Evolutionary conservation across 106 monocot species (phyloP).

Genomic region (Amphibolis antarctica): DNA sequence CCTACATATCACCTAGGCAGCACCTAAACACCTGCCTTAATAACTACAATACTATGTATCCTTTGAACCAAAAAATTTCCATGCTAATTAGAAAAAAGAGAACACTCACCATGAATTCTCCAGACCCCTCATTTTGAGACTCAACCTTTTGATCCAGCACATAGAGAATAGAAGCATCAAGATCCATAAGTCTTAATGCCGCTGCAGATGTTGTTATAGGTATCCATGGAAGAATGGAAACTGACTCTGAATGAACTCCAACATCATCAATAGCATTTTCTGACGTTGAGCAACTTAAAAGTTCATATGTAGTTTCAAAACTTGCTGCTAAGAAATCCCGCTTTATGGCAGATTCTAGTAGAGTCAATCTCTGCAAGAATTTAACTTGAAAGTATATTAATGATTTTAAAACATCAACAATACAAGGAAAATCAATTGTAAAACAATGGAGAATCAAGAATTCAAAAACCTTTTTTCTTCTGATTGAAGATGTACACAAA

Average conservation of each 20-base stretch:
- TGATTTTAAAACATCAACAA: neutral
- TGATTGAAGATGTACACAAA: neutral
- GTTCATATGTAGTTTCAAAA: conserved; percentile 75
- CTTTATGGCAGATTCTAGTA: conserved; percentile 70
- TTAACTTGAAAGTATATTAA: neutral
- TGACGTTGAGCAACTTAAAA: conserved; percentile 27
- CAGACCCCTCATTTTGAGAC: conserved; percentile 30
- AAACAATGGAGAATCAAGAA: neutral
- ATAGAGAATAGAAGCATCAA: conserved; percentile 80
- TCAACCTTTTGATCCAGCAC: conserved; percentile 48
- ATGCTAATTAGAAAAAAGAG: neutral
- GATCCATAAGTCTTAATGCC: conserved; percentile 62
- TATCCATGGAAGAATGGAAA: conserved; percentile 74
- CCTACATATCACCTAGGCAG: no score
- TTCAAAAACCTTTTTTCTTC: neutral
- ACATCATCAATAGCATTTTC: conserved; percentile 9
- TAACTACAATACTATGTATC: no score
- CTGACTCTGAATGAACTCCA: conserved; percentile 27
- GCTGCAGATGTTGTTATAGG: conserved; percentile 67
- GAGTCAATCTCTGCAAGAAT: conserved; percentile 54
- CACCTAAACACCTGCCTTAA: no score
- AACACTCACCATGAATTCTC: conserved; percentile 49
- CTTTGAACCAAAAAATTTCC: neutral
- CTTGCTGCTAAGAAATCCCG: conserved; percentile 49
- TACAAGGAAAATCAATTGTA: neutral